A percentile compares a stretch with the other conserved stretches of the same genome.
phyloP scores from a whole-genome alignment of 139 green algal species.

The Ettlia oleoabundans region DNA sequence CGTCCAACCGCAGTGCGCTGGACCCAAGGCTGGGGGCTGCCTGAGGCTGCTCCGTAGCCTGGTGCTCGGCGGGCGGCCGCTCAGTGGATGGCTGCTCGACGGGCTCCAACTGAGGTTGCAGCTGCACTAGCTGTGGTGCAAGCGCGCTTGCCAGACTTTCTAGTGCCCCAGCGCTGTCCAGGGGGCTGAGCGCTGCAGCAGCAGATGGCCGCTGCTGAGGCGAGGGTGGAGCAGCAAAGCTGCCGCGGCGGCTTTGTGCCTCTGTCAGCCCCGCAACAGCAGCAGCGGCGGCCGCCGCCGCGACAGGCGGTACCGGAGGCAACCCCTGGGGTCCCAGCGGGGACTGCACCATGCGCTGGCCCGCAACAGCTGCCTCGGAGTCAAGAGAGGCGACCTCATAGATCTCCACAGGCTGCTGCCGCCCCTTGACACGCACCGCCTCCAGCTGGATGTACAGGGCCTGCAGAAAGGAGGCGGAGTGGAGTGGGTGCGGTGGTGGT shows the following conservation, averaged over 20 bases:
- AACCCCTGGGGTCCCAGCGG: neutral
- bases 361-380: neutral
- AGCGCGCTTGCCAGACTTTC: neutral
- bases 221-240: neutral
- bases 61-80: neutral
- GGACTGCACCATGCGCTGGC: neutral
- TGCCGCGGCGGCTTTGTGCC: neutral
- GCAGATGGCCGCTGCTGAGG: neutral
- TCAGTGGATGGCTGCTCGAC: neutral
- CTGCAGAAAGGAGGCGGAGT: too few species aligned
- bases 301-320: neutral
- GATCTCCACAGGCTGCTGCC: slow-evolving; percentile 52
- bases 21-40: too few species aligned
- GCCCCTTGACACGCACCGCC: slow-evolving; percentile 67
- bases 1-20: too few species aligned
- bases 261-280: neutral
- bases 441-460: slow-evolving; percentile 48
- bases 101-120: too few species aligned
- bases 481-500: too few species aligned
- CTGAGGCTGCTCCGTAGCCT: neutral
- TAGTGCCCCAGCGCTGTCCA: neutral
- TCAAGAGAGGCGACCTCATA: slow-evolving; percentile 27
- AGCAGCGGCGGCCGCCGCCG: neutral
- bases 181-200: neutral
- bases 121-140: neutral